Evolutionary conservation across 2,329 filamentous ascomycete genomes (phyloP).

Genomic region (Coccinonectria pachysandricola): DNA sequence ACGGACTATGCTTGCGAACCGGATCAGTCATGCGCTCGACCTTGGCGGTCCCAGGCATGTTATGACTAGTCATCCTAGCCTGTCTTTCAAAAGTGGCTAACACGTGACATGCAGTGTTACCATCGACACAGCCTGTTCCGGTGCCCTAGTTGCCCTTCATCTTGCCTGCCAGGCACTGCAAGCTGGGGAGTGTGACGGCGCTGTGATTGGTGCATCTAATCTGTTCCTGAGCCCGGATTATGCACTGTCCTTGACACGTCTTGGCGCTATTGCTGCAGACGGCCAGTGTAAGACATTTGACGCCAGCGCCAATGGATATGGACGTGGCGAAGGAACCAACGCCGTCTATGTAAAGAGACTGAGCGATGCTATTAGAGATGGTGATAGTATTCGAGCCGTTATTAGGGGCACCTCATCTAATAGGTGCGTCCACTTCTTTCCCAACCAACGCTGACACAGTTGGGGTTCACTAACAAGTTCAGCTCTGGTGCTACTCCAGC

Average conservation of each 20-base stretch:
- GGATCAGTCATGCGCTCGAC: conserved; percentile 15
- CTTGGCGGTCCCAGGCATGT: conserved; percentile 15
- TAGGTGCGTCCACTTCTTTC: conserved; percentile 16
- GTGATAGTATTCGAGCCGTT: conserved; percentile 39
- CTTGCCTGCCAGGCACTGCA: conserved; percentile 25
- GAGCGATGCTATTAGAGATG: conserved; percentile 38
- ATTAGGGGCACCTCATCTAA: conserved; percentile 38
- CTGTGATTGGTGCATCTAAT: conserved; percentile 24
- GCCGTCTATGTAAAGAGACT: conserved; percentile 45
- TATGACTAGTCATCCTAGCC: neutral
- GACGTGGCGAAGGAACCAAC: conserved; percentile 45
- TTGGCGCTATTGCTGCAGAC: conserved; percentile 20
- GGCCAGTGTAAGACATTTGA: conserved; percentile 37
- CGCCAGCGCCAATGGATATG: conserved; percentile 38
- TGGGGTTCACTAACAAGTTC: conserved; percentile 3
- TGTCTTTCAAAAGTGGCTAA: conserved; percentile 5
- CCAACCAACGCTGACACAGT: conserved; percentile 20
- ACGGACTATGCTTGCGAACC: conserved; percentile 16
- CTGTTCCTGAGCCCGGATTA: conserved; percentile 17
- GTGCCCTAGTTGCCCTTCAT: conserved; percentile 31
- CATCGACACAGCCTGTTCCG: conserved; percentile 37
- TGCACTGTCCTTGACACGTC: conserved; percentile 14
- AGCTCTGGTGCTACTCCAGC: conserved; percentile 36
- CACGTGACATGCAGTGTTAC: conserved; percentile 24
- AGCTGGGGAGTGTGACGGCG: conserved; percentile 21